Evolutionary conservation across 2,329 filamentous ascomycete genomes (phyloP), one percentile per base, ranked within the genome.

Genomic region (Fusarium poae): DNA sequence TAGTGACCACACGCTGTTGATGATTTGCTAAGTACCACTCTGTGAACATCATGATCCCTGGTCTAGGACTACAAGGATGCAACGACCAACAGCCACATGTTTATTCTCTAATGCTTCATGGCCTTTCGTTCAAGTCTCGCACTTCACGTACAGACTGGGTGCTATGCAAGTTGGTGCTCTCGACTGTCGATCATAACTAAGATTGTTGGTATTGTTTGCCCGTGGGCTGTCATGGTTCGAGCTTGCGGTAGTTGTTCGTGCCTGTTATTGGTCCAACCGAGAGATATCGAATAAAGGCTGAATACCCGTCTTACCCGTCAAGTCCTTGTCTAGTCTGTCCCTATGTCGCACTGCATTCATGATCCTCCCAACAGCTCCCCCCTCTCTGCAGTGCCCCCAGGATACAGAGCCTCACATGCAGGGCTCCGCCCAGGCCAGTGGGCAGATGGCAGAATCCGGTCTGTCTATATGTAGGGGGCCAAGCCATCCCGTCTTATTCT

Each of bases 371-470:
- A 56, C 46, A 61, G 57, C 46, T 43, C 61, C 60, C 61, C 42
- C 49, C 53, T 63, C 57, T 53, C 53, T 59, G 37, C 50, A 67
- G 62, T 45, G 67, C 58, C 67, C 62, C 63, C 62, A 62, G 52
- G 45, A 52, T 67, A 66, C 59, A 73, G 72, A 74, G 70, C 72
- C 72, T 71, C 72, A 71, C 70, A 66, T 74, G 70, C 70, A 67
- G 58, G 67, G 55, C 59, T 65, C 52, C 58, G 45, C 60, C 49
- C 58, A 55, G 58, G 54, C 57, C 54, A 53, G 42, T 56, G 62
- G 68, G 50, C 55, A 68, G 43, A 45, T 59, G 50, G 44, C 10
- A 70, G 62, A 55, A 48, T 27, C 45, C 64, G 54, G 42, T 39
- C 27, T 52, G 32, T 49, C 50, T 72, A 75, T 75, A 74, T 75